Evolutionary conservation across 176 grass and related monocot genomes (phyloP).

Genomic region (Phyllostachys edulis): DNA sequence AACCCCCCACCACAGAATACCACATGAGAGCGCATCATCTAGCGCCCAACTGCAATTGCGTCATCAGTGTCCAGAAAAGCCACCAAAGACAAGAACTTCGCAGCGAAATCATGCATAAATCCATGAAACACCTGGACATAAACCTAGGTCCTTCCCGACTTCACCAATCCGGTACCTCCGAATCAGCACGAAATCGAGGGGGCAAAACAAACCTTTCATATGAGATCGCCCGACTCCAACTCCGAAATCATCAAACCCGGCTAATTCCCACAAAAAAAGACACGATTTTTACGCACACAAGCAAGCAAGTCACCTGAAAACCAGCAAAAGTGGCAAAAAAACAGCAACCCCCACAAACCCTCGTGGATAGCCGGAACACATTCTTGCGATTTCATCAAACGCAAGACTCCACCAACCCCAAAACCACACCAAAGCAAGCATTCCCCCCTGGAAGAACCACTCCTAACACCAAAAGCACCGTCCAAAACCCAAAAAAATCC

Average conservation of each 20-base stretch:
- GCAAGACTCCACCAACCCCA: not conserved
- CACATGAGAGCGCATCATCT: not conserved
- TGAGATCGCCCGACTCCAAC: not conserved
- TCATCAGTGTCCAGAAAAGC: not conserved
- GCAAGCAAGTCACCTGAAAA: not conserved
- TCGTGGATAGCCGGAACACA: not conserved
- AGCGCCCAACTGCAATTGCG: not conserved
- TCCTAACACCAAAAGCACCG: not conserved
- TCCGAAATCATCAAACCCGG: not conserved
- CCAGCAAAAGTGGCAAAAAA: not conserved
- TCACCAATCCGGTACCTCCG: not conserved
- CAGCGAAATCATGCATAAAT: conserved; percentile 4
- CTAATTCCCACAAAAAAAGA: not conserved
- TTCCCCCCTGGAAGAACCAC: not conserved
- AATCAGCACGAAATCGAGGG: conserved; percentile 20
- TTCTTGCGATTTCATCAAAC: not conserved
- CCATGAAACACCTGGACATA: not conserved
- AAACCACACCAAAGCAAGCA: not conserved
- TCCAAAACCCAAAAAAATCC: not conserved
- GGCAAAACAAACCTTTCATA: not conserved
- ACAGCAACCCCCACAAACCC: conserved; percentile 14
- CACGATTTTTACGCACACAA: not conserved
- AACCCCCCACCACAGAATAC: not conserved
- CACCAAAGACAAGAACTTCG: conserved; percentile 14
- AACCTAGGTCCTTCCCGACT: not conserved